Evolutionary conservation across 2,329 filamentous ascomycete species (phyloP).

Genomic region (Beauveria sp.): DNA sequence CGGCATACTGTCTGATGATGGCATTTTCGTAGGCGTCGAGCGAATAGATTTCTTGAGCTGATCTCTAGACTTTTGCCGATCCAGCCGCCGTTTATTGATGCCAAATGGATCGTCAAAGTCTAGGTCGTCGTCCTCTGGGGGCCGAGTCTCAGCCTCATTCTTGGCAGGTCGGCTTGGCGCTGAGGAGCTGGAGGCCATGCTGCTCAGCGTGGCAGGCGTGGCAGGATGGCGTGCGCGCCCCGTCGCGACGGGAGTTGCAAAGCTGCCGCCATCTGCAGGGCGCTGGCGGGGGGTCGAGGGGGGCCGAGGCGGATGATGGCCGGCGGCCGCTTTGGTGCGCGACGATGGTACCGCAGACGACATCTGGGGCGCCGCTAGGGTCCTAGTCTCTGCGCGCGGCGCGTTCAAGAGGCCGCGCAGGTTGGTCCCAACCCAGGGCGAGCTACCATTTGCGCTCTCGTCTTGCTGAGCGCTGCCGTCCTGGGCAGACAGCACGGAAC

Average conservation of each 20-base stretch:
- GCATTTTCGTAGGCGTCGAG: slow-evolving; percentile 13
- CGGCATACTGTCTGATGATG: slow-evolving; percentile 26
- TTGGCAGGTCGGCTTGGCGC: slow-evolving; percentile 4
- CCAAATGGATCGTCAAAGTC: slow-evolving; percentile 30
- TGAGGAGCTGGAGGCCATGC: background rate
- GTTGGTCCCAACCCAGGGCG: slow-evolving; percentile 24
- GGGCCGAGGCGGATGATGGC: background rate
- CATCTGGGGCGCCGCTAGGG: background rate
- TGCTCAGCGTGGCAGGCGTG: background rate
- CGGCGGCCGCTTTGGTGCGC: slow-evolving; percentile 15
- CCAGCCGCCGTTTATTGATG: slow-evolving; percentile 22
- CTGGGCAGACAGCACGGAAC: slow-evolving; percentile 13
- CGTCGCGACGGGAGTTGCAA: background rate
- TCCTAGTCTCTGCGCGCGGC: slow-evolving; percentile 23
- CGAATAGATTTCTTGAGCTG: slow-evolving; percentile 18
- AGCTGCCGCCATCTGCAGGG: background rate
- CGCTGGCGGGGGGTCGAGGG: background rate
- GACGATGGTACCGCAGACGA: background rate
- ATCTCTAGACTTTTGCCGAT: slow-evolving; percentile 24
- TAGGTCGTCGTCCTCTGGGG: slow-evolving; percentile 8
- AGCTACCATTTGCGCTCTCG: slow-evolving; percentile 1
- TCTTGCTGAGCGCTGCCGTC: background rate
- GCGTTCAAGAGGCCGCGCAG: slow-evolving; percentile 38
- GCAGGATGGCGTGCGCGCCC: background rate
- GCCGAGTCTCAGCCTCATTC: background rate